These are phyloP conservation scores for Dioscorea cayenensis DNA, from an alignment of 116 monocot species.

Conservation along the genomic window DNA sequence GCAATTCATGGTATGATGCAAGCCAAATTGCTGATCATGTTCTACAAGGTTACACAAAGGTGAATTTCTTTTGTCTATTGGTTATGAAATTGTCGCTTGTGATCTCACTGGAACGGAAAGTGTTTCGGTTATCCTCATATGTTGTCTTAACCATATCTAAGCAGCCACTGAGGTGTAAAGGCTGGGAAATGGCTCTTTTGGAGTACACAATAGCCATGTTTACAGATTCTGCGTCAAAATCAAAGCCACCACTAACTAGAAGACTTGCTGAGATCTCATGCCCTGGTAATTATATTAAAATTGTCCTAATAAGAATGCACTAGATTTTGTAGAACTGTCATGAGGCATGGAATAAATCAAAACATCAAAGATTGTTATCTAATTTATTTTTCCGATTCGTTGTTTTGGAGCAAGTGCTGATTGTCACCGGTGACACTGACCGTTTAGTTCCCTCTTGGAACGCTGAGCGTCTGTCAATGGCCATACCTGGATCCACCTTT, in stretches of 20 bases:
- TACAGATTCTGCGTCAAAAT: conserved; percentile 51
- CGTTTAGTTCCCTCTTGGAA: conserved; percentile 80
- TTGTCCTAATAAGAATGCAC: background rate
- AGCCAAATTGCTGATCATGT: conserved; percentile 55
- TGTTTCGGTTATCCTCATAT: background rate
- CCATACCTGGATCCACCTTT: conserved; percentile 60
- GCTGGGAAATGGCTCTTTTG: conserved; percentile 83
- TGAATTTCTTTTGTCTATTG: conserved; percentile 10
- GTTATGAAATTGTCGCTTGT: background rate
- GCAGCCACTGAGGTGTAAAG: conserved; percentile 75
- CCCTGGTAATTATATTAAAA: conserved; percentile 44
- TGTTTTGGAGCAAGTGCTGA: conserved; percentile 40
- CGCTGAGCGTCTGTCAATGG: conserved; percentile 45
- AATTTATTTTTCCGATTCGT: background rate
- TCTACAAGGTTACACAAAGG: conserved; percentile 81
- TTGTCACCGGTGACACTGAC: conserved; percentile 79
- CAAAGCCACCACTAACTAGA: conserved; percentile 33
- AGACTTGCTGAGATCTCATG: conserved; percentile 75
- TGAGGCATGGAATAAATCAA: background rate
- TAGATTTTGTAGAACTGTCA: background rate
- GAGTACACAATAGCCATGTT: conserved; percentile 70
- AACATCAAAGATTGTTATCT: background rate
- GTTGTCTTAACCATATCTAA: background rate
- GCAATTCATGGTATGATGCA: conserved; percentile 83
- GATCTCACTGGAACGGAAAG: background rate